Percentiles rank a stretch among this genome's conserved stretches.
These are phyloP conservation scores for Argentina anserina DNA, from an alignment of 306 rosid species.

Conservation along the genomic window DNA sequence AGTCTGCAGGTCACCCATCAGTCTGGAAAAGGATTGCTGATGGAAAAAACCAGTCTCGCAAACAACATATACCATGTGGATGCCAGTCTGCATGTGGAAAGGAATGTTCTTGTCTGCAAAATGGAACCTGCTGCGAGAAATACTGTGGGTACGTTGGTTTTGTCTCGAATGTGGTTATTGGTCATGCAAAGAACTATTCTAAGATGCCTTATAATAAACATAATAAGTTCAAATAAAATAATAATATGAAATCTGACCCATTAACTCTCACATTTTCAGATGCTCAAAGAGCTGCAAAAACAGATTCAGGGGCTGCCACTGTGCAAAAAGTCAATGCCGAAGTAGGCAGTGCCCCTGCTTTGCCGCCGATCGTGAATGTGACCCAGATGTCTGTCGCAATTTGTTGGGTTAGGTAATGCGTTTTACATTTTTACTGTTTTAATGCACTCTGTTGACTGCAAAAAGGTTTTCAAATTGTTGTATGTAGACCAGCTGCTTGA, in stretches of 20 bases:
- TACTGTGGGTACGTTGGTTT: slow-evolving; percentile 69
- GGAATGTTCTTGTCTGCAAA: slow-evolving; percentile 63
- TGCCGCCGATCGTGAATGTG: slow-evolving; percentile 89
- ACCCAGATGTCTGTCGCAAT: slow-evolving; percentile 89
- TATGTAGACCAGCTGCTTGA: neutral
- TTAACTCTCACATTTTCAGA: slow-evolving; percentile 34
- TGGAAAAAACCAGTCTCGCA: slow-evolving; percentile 44
- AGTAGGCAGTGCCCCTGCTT: slow-evolving; percentile 91
- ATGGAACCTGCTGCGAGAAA: slow-evolving; percentile 80
- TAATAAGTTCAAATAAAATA: neutral
- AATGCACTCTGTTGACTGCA: neutral
- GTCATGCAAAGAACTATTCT: neutral
- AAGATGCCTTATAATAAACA: neutral
- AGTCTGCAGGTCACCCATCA: slow-evolving; percentile 72
- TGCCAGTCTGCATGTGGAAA: slow-evolving; percentile 71
- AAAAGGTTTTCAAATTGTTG: neutral
- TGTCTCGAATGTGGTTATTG: neutral
- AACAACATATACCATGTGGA: slow-evolving; percentile 72
- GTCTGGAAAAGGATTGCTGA: slow-evolving; percentile 61
- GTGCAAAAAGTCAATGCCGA: slow-evolving; percentile 80
- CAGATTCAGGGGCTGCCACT: slow-evolving; percentile 84
- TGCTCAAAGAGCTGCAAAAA: slow-evolving; percentile 78
- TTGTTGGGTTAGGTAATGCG: slow-evolving; percentile 86
- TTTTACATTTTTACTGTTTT: neutral
- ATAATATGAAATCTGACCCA: neutral